Base-by-base conservation (phyloP, 352 stramenopile species). In the Peronospora belbahrii region DNA sequence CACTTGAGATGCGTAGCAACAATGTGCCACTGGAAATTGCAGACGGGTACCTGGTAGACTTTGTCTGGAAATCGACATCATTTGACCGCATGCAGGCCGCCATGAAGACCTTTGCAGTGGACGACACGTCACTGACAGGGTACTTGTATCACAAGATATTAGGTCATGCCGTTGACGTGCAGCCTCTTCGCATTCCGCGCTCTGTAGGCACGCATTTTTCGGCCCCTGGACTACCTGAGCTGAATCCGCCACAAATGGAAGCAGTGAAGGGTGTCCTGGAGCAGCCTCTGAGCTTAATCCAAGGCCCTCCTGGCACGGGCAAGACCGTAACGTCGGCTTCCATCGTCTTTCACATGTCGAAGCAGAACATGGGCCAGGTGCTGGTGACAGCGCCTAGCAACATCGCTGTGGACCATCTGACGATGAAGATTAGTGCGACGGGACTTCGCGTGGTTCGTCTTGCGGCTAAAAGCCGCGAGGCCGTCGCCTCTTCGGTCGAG, bases 111-210 rank as follows among this genome's bases (percentile, higher is more conserved):
- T 99, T 99, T 74, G 96, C 95, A 0, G 94, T 98, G 42, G 96
- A 99, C 62, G 96, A 99, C 56, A 97, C 94, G 13, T 98, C 88
- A 50, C 76, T 99, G 0, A 98, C 93, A 2, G 96, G 96, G 11
- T 99, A 99, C 67, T 81, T 99, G 53, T 99, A 99, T 70, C 94
- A 99, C 71, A 98, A 97, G 64, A 88, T 99, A 8, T 78, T 99
- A 27, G 97, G 97, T 0, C 95, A 99, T 62, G 83, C 95, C 15
- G 95, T 99, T 4, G 92, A 98, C 43, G 83, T 97, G 34, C 95
- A 99, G 53, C 52, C 52, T 24, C 79, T 99, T 17, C 74, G 77
- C 6, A 65, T 84, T 30, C 74, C 66, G 35, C 83, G 65, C 33
- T 94, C 62, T 24, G 67, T 71, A 7, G 86, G 62, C 24, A 71